phyloP scores from a whole-genome alignment of 345 rosid species.

The Dipteronia dyeriana region DNA sequence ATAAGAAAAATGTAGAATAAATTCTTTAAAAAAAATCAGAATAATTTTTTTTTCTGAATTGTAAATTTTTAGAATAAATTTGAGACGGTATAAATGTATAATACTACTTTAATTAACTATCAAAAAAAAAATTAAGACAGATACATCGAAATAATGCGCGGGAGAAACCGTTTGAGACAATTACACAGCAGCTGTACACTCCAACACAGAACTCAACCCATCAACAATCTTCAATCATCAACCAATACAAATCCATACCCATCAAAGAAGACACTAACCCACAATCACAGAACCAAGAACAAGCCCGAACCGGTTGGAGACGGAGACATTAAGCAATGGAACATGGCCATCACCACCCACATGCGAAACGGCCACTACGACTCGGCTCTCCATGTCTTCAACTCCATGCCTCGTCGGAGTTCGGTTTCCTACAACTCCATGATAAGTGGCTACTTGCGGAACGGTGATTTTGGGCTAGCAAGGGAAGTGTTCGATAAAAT shows the following conservation, averaged over 20 bases:
- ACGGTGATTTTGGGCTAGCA: constrained; percentile 41
- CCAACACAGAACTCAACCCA: constrained; percentile 1
- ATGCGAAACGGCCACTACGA: constrained; percentile 51
- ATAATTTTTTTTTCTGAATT: too few species aligned
- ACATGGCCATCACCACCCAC: constrained; percentile 48
- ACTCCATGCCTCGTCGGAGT: constrained; percentile 57
- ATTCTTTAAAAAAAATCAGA: too few species aligned
- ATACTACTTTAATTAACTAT: too few species aligned
- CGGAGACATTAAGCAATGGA: constrained; percentile 48
- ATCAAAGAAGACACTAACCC: constrained; percentile 31
- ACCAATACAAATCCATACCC: constrained; percentile 27
- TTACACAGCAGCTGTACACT: constrained; percentile 9
- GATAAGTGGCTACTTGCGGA: constrained; percentile 52
- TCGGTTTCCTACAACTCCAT: constrained; percentile 54
- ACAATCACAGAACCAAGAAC: constrained; percentile 21
- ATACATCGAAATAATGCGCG: constrained; percentile 33
- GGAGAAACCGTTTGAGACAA: constrained; percentile 31
- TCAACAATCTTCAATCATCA: constrained; percentile 12
- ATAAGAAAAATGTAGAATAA: too few species aligned
- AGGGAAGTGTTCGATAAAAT: constrained; percentile 45
- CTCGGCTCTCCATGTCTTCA: constrained; percentile 45
- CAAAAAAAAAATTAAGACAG: not conserved
- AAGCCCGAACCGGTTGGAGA: constrained; percentile 23
- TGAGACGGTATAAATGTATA: too few species aligned
- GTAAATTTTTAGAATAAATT: too few species aligned